Conservation (phyloP, 2,329 filamentous ascomycete genomes). For the Aureobasidium lini region DNA sequence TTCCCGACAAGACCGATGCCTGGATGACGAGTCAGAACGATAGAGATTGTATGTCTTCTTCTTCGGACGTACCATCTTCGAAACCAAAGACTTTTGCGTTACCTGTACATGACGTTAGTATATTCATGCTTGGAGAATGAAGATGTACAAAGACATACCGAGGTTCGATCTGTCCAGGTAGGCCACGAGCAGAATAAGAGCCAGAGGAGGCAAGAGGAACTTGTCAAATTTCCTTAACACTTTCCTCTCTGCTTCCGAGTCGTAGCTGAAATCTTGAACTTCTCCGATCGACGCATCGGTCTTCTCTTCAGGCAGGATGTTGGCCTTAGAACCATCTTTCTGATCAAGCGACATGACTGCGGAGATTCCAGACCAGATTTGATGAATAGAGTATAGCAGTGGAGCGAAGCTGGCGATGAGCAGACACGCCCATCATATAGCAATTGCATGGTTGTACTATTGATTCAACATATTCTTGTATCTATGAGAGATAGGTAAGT, state of each 20-base stretch:
- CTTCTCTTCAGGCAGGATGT: not conserved
- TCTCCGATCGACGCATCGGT: not conserved
- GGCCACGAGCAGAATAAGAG: slow-evolving; percentile 16
- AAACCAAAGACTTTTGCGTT: slow-evolving; percentile 20
- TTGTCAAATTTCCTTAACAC: slow-evolving; percentile 18
- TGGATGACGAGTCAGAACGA: not conserved
- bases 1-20: slow-evolving; percentile 17
- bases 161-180: slow-evolving; percentile 19
- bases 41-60: no score
- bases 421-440: not conserved
- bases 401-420: no score
- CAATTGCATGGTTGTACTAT: not conserved
- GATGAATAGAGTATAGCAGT: not conserved
- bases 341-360: not conserved
- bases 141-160: not conserved
- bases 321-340: not conserved
- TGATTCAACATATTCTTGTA: not conserved
- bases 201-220: slow-evolving; percentile 17
- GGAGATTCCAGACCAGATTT: not conserved
- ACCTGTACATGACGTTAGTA: not conserved
- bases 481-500: not conserved
- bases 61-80: slow-evolving; percentile 7
- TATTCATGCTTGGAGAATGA: not conserved
- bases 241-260: slow-evolving; percentile 14
- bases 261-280: not conserved